Conservation (phyloP, 139 green algal species). For the Pycnococcus provasolii region DNA sequence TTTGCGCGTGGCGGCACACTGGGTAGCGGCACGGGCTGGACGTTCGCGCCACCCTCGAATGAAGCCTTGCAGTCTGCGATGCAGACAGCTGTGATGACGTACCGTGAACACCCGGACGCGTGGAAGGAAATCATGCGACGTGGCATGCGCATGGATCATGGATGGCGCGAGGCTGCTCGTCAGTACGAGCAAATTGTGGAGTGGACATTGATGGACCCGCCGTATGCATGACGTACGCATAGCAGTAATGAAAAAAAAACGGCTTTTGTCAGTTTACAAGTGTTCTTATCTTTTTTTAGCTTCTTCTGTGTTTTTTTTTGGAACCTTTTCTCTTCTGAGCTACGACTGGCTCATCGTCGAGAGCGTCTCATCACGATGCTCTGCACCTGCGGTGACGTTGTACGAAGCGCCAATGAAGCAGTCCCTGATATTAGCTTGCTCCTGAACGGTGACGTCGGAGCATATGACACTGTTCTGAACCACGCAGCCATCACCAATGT, state of each 20-base stretch:
- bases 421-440: constrained; percentile 49
- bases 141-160: constrained; percentile 21
- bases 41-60: constrained; percentile 42
- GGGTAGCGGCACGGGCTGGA: constrained; percentile 52
- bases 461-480: constrained; percentile 72
- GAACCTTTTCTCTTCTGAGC: too few species aligned
- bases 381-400: not conserved
- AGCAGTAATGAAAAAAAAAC: not conserved
- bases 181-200: constrained; percentile 27
- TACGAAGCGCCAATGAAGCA: constrained; percentile 42
- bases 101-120: constrained; percentile 35
- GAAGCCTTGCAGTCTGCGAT: constrained; percentile 44
- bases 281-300: too few species aligned
- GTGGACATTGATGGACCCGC: constrained; percentile 25
- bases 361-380: not conserved
- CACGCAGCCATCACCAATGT: constrained; percentile 50
- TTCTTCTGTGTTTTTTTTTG: too few species aligned
- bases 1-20: constrained; percentile 34
- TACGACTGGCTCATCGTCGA: not conserved
- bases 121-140: constrained; percentile 42
- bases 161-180: constrained; percentile 8
- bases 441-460: constrained; percentile 35
- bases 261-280: not conserved
- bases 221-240: not conserved
- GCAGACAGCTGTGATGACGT: constrained; percentile 42